Base-by-base conservation (phyloP, 768 basidiomycete genomes). In the Paxillus ammoniavirescens region DNA sequence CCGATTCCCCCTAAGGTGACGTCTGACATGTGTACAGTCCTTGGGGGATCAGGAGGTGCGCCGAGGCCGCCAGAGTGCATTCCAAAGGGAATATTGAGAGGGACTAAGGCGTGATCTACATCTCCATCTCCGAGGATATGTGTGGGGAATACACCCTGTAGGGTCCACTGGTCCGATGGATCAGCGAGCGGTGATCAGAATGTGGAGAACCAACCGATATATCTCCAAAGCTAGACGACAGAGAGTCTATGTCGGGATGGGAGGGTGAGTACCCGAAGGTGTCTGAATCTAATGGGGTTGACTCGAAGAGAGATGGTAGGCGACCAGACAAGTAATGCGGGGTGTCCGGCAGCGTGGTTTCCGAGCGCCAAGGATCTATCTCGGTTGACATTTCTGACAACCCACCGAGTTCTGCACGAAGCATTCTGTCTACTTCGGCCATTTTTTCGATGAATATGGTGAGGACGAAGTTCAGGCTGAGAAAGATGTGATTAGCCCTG, bases 1-100 rank as follows among this genome's bases (percentile, higher is more conserved):
- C 6, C 42, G 9, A 17, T n/a, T 14, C 30, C 8, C 4, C 47
- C 54, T n/a, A 58, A 37, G 37, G 53, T 36, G 33, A 71, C 28
- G 14, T 68, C 69, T 5, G 67, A 49, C 47, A 60, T 63, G 26
- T 49, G 59, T 0, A 71, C 64, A 30, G 67, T 68, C 8, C 50
- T 52, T 18, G 52, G 66, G 7, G 52, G 53, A 12, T 26, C 44
- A 5, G 44, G 17, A n/a, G 46, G 23, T 28, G 52, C 8, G 28
- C 8, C 42, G 36, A 36, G 17, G 36, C 31, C 8, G 17, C 33
- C 47, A 12, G 26, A 12, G 8, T 40, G 41, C 21, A 37, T n/a
- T 26, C 35, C 28, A 15, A 36, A 46, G 21, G 41, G 42, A 0
- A 26, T 43, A 14, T 15, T 23, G 5, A 47, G 15, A 15, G 51